Base-by-base conservation (phyloP, 2,329 filamentous ascomycete species). In the Escovopsis weberi region DNA sequence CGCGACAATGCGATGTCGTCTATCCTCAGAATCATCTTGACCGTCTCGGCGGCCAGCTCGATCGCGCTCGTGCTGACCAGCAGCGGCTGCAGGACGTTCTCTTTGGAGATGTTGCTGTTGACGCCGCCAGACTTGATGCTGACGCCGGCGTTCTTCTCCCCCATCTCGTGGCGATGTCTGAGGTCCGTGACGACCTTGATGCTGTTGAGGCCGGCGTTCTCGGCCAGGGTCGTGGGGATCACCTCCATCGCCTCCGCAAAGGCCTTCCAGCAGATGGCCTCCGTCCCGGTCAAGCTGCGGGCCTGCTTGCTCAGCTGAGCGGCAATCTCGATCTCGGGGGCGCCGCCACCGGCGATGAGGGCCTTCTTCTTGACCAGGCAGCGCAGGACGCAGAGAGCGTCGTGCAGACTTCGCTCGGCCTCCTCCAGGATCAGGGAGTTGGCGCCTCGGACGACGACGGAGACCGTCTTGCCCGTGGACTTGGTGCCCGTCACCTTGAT, bases 351-450 rank as follows among this genome's bases (percentile, higher is more conserved):
- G 12, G 93, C 89, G 55, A 98, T 94, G 44, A 98, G 77, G n/a
- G 91, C 91, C 69, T 93, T 94, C 78, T 96, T 98, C 79, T 98
- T 98, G 53, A 98, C 91, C 47, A 98, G 68, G 60, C 91, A 98
- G 54, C 91, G 83, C 54, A 98, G 88, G 40, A 96, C 91, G 61
- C 91, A 98, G 50, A 96, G 86, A 28, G 91, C 91, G 56, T 98
- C 91, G 72, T 98, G 91, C 43, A 98, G 75, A 52, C 84, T 91
- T 55, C 91, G 85, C 72, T 96, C 91, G 1, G 91, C 93, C 67
- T 98, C 91, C 59, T 98, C 91, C 40, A 98, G 72, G 57, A 98
- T 95, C 50, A 98, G 72, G 46, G 72, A 76, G 72, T 98, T 98
- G 61, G 91, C 91, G 52, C 91, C 91, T 48, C 91, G 84, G 56